These are phyloP conservation scores for Kluyveromyces aestuarii DNA, from an alignment of 805 yeast genomes.

Conservation along the genomic window DNA sequence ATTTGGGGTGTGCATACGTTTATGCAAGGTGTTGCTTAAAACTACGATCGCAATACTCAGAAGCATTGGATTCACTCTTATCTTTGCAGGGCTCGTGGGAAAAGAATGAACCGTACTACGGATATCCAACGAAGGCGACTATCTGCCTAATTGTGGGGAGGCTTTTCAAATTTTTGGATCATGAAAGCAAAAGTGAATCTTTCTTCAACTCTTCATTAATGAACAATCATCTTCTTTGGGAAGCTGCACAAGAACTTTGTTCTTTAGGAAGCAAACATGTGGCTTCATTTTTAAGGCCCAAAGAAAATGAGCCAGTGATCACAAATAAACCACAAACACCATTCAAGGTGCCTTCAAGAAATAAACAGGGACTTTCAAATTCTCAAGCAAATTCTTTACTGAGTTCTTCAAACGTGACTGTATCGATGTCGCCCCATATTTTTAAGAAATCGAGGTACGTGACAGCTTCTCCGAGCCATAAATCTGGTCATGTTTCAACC, in stretches of 20 bases:
- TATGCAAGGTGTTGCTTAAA: constrained; percentile 52
- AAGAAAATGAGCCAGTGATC: constrained; percentile 1
- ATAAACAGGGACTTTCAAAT: constrained; percentile 7
- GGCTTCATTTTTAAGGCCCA: neutral
- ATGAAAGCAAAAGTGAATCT: constrained; percentile 53
- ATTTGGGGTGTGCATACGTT: constrained; percentile 68
- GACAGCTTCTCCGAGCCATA: neutral
- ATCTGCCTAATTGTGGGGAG: constrained; percentile 63
- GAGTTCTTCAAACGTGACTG: constrained; percentile 4
- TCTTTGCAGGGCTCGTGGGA: constrained; percentile 1
- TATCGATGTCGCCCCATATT: constrained; percentile 2
- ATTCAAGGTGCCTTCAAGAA: constrained; percentile 10
- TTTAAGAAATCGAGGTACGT: neutral
- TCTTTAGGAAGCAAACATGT: neutral
- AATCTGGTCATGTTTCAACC: neutral
- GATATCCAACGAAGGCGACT: constrained; percentile 60
- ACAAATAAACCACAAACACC: constrained; percentile 7
- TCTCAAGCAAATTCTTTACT: constrained; percentile 6
- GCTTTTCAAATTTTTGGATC: constrained; percentile 49
- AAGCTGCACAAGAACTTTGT: constrained; percentile 36
- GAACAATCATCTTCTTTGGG: constrained; percentile 75
- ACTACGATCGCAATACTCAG: constrained; percentile 9
- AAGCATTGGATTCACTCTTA: neutral
- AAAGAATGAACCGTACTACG: neutral
- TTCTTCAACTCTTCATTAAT: constrained; percentile 39